Evolutionary conservation across 495 filamentous ascomycete genomes (phyloP), one percentile per base, ranked within the genome.

Genomic region (Neurospora sp.): DNA sequence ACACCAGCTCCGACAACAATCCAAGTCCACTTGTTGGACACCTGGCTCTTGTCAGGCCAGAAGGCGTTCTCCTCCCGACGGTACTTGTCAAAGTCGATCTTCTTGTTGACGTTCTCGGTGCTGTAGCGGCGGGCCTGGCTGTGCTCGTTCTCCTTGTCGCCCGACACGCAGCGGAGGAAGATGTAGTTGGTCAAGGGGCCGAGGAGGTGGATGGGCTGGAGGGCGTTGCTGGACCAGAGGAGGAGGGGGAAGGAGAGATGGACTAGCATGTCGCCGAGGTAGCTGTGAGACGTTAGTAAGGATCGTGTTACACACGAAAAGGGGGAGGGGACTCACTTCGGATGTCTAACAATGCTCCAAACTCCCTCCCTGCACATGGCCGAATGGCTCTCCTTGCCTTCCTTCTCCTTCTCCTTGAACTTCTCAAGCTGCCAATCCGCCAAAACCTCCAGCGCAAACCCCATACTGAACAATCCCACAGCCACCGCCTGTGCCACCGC

Each of bases 281-380:
- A 90, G 77, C 88, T 90, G 54, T 71, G 27, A 4, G 3, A 35
- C 1, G 31, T 35, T 35, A 35, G 31, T 35, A 35, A 35, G 31
- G 31, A 35, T 35, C 31, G 31, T 35, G 31, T 35, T 35, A 35
- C 31, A 35, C 31, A 35, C 31, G 31, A 35, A 35, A 27, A 18
- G 9, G 37, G 9, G 39, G 31, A 38, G 12, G 2, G 70, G 35
- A 82, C 87, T 78, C 80, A 89, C 88, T 89, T 89, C 1, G 88
- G 88, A 81, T 89, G 87, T 39, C 88, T 80, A 10, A 89, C 87
- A 46, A 90, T 79, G 71, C 87, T 86, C 88, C 88, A 89, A 18
- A 90, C 87, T 2, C 88, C 87, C 38, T 87, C 83, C 27, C 83
- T 82, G 71, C 84, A 84, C 69, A 87, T 78, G 39, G 39, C 81